These are phyloP conservation scores for Gossypium longicalyx DNA, from an alignment of 345 rosid genomes.

Conservation along the genomic window DNA sequence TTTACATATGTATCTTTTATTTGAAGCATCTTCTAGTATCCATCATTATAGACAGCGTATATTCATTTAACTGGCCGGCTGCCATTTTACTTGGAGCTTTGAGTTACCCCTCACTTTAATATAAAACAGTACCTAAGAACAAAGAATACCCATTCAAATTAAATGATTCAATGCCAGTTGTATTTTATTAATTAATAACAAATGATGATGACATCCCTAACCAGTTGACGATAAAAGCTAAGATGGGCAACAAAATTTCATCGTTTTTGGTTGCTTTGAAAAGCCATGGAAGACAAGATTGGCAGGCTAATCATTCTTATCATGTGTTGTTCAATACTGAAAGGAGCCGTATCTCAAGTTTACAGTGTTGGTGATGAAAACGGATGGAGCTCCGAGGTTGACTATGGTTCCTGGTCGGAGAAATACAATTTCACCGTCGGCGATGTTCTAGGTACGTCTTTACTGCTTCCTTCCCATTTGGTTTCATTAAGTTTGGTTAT, in stretches of 20 bases:
- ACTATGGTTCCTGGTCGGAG: constrained; percentile 39
- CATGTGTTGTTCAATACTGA: constrained; percentile 9
- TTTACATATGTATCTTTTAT: not conserved
- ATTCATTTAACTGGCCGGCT: not conserved
- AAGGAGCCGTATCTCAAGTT: constrained; percentile 27
- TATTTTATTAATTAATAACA: not conserved
- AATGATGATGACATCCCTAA: not conserved
- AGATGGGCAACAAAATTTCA: not conserved
- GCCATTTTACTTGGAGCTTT: not conserved
- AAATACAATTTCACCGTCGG: constrained; percentile 43
- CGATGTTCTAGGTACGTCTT: constrained; percentile 42
- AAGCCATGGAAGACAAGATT: constrained; percentile 7
- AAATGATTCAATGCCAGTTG: not conserved
- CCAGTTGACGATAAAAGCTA: not conserved
- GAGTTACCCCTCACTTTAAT: not conserved
- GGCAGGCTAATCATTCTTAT: not conserved
- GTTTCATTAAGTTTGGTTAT: not conserved
- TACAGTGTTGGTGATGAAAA: constrained; percentile 42
- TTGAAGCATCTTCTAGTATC: constrained; percentile 10
- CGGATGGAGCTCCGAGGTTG: constrained; percentile 30
- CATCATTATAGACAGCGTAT: not conserved
- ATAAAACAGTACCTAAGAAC: not conserved
- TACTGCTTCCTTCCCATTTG: not conserved
- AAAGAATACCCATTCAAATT: not conserved
- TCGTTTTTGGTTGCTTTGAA: not conserved